phyloP scores from a whole-genome alignment of 768 basidiomycete genomes.

The Suillus bovinus region DNA sequence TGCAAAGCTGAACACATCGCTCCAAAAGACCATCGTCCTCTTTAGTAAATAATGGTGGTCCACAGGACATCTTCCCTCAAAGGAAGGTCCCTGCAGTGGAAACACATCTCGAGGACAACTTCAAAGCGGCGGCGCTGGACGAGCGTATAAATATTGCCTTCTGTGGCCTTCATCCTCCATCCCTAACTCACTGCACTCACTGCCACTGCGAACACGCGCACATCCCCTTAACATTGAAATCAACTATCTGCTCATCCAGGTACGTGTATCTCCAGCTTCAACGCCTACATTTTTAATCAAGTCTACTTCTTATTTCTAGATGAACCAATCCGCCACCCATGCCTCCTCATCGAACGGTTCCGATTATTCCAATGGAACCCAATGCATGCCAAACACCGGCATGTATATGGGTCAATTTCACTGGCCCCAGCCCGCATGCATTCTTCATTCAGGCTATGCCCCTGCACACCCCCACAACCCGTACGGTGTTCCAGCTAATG shows the following conservation, averaged over 20 bases:
- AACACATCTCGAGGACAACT: background rate
- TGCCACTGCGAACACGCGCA: background rate
- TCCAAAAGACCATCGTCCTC: background rate
- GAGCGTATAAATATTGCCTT: background rate
- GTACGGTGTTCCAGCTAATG: too few species aligned
- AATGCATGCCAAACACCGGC: too few species aligned
- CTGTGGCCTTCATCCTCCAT: background rate
- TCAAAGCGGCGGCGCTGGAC: background rate
- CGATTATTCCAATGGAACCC: too few species aligned
- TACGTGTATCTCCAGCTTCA: background rate
- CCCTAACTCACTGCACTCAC: background rate
- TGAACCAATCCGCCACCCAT: background rate
- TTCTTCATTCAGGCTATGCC: too few species aligned
- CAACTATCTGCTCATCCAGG: background rate
- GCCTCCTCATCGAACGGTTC: too few species aligned
- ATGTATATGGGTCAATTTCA: too few species aligned
- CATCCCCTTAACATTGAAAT: background rate
- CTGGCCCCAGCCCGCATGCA: too few species aligned
- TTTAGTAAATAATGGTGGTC: background rate
- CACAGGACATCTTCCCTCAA: background rate
- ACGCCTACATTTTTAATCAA: background rate
- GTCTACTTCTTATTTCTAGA: too few species aligned
- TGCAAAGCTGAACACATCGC: background rate
- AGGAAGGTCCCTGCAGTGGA: background rate
- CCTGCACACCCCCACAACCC: too few species aligned